A percentile compares a stretch with the other conserved stretches of the same genome.
Conservation (phyloP, 371 early-diverging fungal genomes). For the Syncephalis fuscata region DNA sequence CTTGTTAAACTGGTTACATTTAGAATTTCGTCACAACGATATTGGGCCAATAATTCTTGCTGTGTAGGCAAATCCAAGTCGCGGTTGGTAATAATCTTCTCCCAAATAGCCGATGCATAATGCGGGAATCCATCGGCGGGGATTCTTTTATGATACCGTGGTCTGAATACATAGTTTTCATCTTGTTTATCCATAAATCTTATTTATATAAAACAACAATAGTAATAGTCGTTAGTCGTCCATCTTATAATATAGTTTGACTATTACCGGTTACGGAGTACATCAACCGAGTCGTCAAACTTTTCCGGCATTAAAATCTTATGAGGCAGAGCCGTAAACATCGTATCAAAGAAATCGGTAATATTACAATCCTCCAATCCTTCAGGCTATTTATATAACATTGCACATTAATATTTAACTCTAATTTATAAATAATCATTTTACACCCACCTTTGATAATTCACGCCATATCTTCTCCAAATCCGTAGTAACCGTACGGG, state of each 20-base stretch:
- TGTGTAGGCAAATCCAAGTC: slow-evolving; percentile 96
- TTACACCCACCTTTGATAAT: slow-evolving; percentile 52
- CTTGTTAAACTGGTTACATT: slow-evolving; percentile 16
- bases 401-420: neutral
- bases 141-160: slow-evolving; percentile 77
- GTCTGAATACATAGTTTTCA: slow-evolving; percentile 67
- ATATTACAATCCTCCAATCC: slow-evolving; percentile 63
- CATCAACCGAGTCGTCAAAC: slow-evolving; percentile 56
- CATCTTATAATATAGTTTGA: neutral
- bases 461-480: slow-evolving; percentile 81
- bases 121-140: slow-evolving; percentile 89
- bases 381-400: slow-evolving; percentile 32
- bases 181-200: slow-evolving; percentile 54
- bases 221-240: neutral
- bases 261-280: slow-evolving; percentile 45
- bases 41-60: slow-evolving; percentile 93
- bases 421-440: neutral
- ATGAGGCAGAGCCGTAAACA: slow-evolving; percentile 85
- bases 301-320: slow-evolving; percentile 68
- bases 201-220: neutral
- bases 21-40: slow-evolving; percentile 96
- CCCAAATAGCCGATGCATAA: slow-evolving; percentile 88
- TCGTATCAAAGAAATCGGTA: slow-evolving; percentile 83
- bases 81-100: slow-evolving; percentile 79
- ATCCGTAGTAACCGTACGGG: slow-evolving; percentile 63